Evolutionary conservation across 192 early-diverging fungal species (phyloP).

Genomic region (Lobosporangium transversale): DNA sequence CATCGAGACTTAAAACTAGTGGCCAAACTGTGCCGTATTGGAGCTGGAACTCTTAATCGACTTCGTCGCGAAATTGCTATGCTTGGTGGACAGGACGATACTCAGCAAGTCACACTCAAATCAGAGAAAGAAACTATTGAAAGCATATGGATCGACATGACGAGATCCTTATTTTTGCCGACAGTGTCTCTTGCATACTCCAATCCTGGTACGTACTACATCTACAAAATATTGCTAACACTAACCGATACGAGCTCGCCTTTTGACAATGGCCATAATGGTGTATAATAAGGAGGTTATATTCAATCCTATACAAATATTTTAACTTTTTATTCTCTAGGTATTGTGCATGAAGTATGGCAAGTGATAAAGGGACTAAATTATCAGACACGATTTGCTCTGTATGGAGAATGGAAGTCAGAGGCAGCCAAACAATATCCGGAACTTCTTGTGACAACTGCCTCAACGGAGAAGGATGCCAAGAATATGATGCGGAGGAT

Average conservation of each 20-base stretch:
- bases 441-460: conserved; percentile 61
- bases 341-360: conserved; percentile 69
- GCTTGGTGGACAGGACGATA: background rate
- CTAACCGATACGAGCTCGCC: too few species aligned
- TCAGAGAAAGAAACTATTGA: conserved; percentile 8
- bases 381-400: conserved; percentile 69
- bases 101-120: background rate
- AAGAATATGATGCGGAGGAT: conserved; percentile 74
- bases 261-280: too few species aligned
- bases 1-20: conserved; percentile 44
- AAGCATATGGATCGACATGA: conserved; percentile 49
- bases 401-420: conserved; percentile 86
- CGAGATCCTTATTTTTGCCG: conserved; percentile 69
- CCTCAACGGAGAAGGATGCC: conserved; percentile 61
- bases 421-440: conserved; percentile 62
- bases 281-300: too few species aligned
- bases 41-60: conserved; percentile 16
- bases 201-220: conserved; percentile 66
- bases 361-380: conserved; percentile 65
- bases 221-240: too few species aligned
- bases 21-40: conserved; percentile 36
- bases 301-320: too few species aligned
- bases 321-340: conserved; percentile 1
- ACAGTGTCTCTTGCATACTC: conserved; percentile 66
- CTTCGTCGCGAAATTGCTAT: conserved; percentile 3